Percentiles rank a stretch among this genome's conserved stretches.
Evolutionary conservation across 2,329 filamentous ascomycete species (phyloP).

Genomic region (Aplosporella prunicola): DNA sequence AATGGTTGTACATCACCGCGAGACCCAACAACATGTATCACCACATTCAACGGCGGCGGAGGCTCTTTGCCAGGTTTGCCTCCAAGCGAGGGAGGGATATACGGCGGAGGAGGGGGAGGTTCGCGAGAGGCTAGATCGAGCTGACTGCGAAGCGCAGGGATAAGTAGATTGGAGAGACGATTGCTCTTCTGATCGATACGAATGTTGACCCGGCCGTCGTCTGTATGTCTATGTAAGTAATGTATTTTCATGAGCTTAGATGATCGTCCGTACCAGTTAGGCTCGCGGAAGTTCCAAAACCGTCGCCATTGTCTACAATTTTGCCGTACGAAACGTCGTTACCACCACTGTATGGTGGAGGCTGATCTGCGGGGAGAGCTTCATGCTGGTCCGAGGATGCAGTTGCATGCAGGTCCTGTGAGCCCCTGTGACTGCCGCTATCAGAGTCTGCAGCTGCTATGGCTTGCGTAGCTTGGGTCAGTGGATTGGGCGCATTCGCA

Average conservation of each 20-base stretch:
- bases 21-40: constrained; percentile 41
- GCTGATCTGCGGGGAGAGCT: constrained; percentile 13
- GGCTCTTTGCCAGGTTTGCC: constrained; percentile 49
- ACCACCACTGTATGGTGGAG: constrained; percentile 35
- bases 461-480: constrained; percentile 8
- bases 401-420: too few species aligned
- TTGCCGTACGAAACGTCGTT: too few species aligned
- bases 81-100: constrained; percentile 64
- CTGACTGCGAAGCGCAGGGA: constrained; percentile 30
- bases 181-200: constrained; percentile 30
- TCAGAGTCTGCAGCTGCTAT: constrained; percentile 8
- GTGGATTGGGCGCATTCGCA: constrained; percentile 4
- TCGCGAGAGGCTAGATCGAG: constrained; percentile 36
- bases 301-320: constrained; percentile 28
- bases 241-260: neutral
- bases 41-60: constrained; percentile 39
- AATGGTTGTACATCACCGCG: constrained; percentile 44
- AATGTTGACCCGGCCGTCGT: constrained; percentile 34
- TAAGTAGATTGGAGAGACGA: constrained; percentile 27
- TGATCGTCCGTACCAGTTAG: constrained; percentile 26
- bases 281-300: constrained; percentile 39
- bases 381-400: neutral
- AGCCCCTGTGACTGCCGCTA: too few species aligned
- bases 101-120: constrained; percentile 52
- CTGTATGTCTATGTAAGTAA: neutral